Evolutionary conservation across 2,329 filamentous ascomycete genomes (phyloP), one percentile per base, ranked within the genome.

Genomic region (Beauveria rudraprayagi): DNA sequence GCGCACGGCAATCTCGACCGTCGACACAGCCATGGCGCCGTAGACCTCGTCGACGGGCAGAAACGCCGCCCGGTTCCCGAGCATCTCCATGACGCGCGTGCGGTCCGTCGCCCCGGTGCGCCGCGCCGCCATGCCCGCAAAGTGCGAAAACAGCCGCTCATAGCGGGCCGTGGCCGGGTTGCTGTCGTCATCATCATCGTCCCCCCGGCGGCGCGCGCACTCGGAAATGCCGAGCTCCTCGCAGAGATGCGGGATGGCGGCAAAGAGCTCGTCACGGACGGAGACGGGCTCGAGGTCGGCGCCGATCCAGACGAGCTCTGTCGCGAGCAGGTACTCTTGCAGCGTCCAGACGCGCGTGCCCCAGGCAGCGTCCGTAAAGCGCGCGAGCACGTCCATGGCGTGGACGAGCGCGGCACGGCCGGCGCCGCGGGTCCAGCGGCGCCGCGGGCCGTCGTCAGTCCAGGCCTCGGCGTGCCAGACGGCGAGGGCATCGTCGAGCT

Each of bases 41-140:
- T 56, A 56, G n/a, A 56, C 54, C 41, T 56, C 54, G 41, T 56
- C 54, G 54, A 56, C 54, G 26, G 54, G 54, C 26, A 56, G 26
- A 24, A 37, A 56, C 24, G 54, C 54, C 22, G 9, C n/a, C 5
- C 54, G 54, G 19, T 56, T 56, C 1, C 54, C 54, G 41, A 56
- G 54, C 54, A 56, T 46, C 43, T 56, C 54, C 54, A 56, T 56
- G 19, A 56, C 54, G 14, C 54, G 34, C 28, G 54, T 56, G 19
- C 40, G 54, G 19, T 56, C 54, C 5, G 22, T 47, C 10, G 41
- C 54, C 11, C 26, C 41, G 41, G 28, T 47, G 19, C 54, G 54
- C 11, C 30, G 54, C 9, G 54, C 54, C 19, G 54, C 54, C 54
- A 56, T 56, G 26, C 54, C 54, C 5, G 54, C 14, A 34, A 56